phyloP scores from a whole-genome alignment of 345 rosid genomes.

The Hirschfeldia incana region DNA sequence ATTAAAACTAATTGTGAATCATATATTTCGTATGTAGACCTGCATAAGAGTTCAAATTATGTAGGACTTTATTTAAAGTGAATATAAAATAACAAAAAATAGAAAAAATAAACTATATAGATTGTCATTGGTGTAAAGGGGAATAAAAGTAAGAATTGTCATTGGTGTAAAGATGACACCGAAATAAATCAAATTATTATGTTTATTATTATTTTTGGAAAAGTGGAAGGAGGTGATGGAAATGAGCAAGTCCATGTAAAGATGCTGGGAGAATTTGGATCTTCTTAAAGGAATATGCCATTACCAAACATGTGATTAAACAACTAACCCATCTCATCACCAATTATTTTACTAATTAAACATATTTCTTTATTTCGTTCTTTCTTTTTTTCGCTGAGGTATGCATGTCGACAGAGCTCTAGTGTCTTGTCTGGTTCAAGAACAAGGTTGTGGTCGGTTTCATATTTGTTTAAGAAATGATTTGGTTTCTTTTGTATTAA shows the following conservation, averaged over 20 bases:
- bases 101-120: not conserved
- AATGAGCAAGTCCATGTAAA: conserved; percentile 35
- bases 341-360: conserved; percentile 8
- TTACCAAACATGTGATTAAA: conserved; percentile 38
- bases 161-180: conserved; percentile 42
- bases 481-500: not conserved
- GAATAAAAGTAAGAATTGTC: conserved; percentile 30
- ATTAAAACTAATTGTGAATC: not conserved
- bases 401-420: conserved; percentile 7
- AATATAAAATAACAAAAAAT: not conserved
- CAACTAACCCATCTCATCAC: conserved; percentile 20
- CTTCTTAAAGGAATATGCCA: conserved; percentile 44
- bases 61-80: not conserved
- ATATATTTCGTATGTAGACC: not conserved
- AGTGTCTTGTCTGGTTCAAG: conserved; percentile 23
- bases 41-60: not conserved
- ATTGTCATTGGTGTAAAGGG: conserved; percentile 22
- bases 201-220: not conserved
- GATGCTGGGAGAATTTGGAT: conserved; percentile 43
- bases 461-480: not conserved
- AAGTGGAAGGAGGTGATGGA: conserved; percentile 38
- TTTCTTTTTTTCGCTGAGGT: not conserved
- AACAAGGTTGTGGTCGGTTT: conserved; percentile 19
- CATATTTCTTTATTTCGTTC: not conserved
- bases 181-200: conserved; percentile 23